These are phyloP conservation scores for Plasmopara muralis DNA, from an alignment of 352 stramenopile species.

Conservation along the genomic window DNA sequence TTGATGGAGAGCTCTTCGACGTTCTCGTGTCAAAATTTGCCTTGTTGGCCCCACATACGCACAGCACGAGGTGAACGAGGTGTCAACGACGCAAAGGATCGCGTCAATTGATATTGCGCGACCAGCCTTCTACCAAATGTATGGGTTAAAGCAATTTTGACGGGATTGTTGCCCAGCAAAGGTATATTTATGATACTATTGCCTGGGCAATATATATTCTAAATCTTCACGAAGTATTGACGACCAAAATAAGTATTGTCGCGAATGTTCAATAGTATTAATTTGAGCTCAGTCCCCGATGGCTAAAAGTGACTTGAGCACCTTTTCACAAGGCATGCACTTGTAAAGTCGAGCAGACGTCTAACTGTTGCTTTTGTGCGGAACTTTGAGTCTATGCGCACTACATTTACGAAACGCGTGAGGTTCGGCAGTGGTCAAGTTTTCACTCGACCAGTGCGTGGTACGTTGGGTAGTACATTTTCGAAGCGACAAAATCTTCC, in stretches of 20 bases:
- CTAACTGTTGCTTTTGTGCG: background rate
- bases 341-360: conserved; percentile 3
- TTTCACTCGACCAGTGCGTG: conserved; percentile 87
- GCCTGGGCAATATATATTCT: background rate
- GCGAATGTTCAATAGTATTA: background rate
- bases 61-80: conserved; percentile 8
- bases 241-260: conserved; percentile 6
- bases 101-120: background rate
- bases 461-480: conserved; percentile 95
- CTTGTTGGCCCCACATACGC: conserved; percentile 28
- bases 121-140: background rate
- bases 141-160: background rate
- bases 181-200: background rate
- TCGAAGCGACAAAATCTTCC: conserved; percentile 85
- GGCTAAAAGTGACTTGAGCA: no score
- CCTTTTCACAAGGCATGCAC: conserved; percentile 12
- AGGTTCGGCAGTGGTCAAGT: background rate
- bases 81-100: no score
- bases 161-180: background rate
- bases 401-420: conserved; percentile 3
- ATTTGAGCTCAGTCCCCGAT: no score
- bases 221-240: no score
- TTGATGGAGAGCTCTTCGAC: conserved; percentile 48
- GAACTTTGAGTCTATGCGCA: conserved; percentile 9
- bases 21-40: conserved; percentile 62